These are phyloP conservation scores for Zoysia japonica DNA, from an alignment of 176 grass and related monocot genomes.

Conservation along the genomic window DNA sequence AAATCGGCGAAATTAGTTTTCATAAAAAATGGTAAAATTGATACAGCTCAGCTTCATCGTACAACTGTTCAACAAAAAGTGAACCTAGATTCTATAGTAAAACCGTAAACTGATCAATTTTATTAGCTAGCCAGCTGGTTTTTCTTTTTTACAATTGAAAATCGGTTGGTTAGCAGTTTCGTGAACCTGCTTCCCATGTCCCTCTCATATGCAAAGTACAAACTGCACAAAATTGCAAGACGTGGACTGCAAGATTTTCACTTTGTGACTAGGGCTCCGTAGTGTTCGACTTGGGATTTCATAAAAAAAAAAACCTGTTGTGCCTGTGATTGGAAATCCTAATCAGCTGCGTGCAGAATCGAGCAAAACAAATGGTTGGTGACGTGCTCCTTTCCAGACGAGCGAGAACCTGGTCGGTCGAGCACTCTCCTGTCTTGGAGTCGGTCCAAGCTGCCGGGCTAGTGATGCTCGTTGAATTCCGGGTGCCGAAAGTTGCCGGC, in stretches of 20 bases:
- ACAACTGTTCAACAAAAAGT: too few relatives aligned
- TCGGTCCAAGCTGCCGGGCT: neutral
- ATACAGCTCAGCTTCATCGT: too few relatives aligned
- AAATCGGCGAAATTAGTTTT: too few relatives aligned
- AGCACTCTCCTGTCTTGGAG: neutral
- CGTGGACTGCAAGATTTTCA: neutral
- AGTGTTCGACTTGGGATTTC: neutral
- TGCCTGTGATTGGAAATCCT: neutral
- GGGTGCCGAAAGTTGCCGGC: conserved; percentile 22
- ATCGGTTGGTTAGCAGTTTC: too few relatives aligned
- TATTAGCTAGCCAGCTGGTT: too few relatives aligned
- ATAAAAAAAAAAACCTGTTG: too few relatives aligned
- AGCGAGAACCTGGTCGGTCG: neutral
- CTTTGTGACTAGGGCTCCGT: neutral
- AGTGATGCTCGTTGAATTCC: conserved; percentile 16
- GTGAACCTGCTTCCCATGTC: neutral
- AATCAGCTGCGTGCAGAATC: neutral
- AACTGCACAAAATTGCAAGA: neutral
- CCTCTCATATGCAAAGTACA: neutral
- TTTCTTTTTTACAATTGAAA: too few relatives aligned
- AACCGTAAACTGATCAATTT: too few relatives aligned
- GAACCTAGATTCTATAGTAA: too few relatives aligned
- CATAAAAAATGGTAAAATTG: too few relatives aligned
- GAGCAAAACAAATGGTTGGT: conserved; percentile 1
- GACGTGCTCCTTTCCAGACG: conserved; percentile 18